Base-by-base conservation (phyloP, 1,139 yeast genomes). In the Eremothecium gossypii region DNA sequence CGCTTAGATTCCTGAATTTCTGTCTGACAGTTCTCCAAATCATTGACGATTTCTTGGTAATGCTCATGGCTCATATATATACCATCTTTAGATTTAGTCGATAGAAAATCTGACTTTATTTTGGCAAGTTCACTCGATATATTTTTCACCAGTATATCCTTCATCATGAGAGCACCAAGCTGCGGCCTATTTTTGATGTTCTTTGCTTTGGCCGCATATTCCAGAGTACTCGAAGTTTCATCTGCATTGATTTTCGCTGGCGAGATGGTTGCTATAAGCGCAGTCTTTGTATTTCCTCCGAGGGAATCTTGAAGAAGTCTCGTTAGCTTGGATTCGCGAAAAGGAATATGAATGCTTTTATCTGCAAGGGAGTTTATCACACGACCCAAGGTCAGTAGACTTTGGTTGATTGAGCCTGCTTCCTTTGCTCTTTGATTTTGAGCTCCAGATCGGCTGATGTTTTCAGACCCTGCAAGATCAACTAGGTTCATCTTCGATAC, bases 401-500 rank as follows among this genome's bases (percentile, higher is more conserved):
- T 76, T 58, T 77, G 83, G 57, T 79, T 79, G 28, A 79, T 79
- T 2, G 78, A 74, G 1, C 83, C 83, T 0, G 84, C 83, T 54
- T 79, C 85, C 53, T 77, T 77, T 0, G 81, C 81, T 41, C 83
- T 57, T 52, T 74, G 77, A 45, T 75, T 71, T 39, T 66, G 56
- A 1, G 77, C 71, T 8, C 84, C 83, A 1, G 83, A 76, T 48
- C 77, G 63, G 54, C 71, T 71, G 34, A 79, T 73, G 50, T 79
- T 77, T 59, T 83, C 91, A 7, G 86, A 79, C 0, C 91, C 93
- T 1, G 91, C 93, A 47, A 83, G 69, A 66, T 82, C 91, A 2
- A 82, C 91, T 36, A 83, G 65, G 57, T 81, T 82, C 73, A 83
- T 77, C 51, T 81, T 83, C 1, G 87, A 78, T 11, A 76, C 66